A percentile compares a stretch with the other conserved stretches of the same genome.
phyloP scores from a whole-genome alignment of 305 asterid species.

The Plantago lanceolata region DNA sequence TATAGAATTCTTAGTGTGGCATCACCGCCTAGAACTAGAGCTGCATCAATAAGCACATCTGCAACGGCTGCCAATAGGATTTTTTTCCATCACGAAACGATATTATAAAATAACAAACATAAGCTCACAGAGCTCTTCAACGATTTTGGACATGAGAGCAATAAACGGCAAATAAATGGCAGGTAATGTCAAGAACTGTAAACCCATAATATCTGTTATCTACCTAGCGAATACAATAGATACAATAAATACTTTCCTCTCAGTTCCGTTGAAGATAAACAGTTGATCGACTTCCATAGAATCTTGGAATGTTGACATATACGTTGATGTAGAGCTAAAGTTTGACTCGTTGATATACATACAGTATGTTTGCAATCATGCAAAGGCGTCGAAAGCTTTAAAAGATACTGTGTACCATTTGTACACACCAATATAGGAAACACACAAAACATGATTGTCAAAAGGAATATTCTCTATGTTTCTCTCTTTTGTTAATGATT shows the following conservation, averaged over 20 bases:
- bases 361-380: slow-evolving; percentile 15
- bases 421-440: background rate
- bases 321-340: background rate
- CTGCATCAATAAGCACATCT: slow-evolving; percentile 94
- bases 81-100: slow-evolving; percentile 29
- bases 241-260: background rate
- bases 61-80: slow-evolving; percentile 80
- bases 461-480: background rate
- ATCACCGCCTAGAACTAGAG: slow-evolving; percentile 93
- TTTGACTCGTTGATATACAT: slow-evolving; percentile 9
- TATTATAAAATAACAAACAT: slow-evolving; percentile 19
- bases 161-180: slow-evolving; percentile 7
- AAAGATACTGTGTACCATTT: background rate
- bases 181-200: slow-evolving; percentile 8
- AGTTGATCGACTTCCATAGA: background rate
- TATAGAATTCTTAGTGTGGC: slow-evolving; percentile 75
- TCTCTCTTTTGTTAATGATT: slow-evolving; percentile 2
- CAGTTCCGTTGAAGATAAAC: background rate
- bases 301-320: background rate
- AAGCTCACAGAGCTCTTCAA: slow-evolving; percentile 16
- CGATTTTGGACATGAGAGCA: background rate
- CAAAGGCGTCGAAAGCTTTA: slow-evolving; percentile 8
- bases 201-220: background rate
- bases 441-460: background rate
- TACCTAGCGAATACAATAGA: too few relatives aligned